Percentiles rank a stretch among this genome's conserved stretches.
phyloP scores from a whole-genome alignment of 257 asterid species.

The Nicotiana otophora region DNA sequence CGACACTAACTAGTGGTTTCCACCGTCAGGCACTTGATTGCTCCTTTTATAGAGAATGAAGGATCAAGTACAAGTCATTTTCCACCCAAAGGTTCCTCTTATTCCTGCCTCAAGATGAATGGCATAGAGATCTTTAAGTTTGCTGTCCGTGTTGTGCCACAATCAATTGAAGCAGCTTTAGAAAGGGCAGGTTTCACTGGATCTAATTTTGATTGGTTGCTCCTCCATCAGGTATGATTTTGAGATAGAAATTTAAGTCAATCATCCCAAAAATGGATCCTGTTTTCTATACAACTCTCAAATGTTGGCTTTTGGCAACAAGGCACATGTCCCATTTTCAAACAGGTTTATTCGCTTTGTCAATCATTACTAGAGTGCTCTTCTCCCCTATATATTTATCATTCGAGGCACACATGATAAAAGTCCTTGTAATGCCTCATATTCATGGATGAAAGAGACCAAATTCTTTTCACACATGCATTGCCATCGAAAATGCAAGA shows the following conservation, averaged over 20 bases:
- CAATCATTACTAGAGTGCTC: no score
- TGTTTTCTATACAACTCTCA: no score
- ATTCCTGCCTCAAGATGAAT: constrained; percentile 86
- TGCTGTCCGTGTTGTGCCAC: constrained; percentile 91
- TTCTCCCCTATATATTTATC: no score
- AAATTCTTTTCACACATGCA: no score
- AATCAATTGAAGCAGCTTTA: constrained; percentile 74
- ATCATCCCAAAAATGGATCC: neutral
- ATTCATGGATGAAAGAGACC: no score
- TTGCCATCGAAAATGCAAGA: no score
- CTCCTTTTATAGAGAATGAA: constrained; percentile 48
- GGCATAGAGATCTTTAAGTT: constrained; percentile 97
- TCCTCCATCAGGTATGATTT: constrained; percentile 85
- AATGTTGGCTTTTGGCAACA: neutral
- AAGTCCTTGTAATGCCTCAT: no score
- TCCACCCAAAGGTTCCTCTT: constrained; percentile 55
- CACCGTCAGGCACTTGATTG: constrained; percentile 57
- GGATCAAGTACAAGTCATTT: constrained; percentile 56
- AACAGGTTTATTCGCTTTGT: no score
- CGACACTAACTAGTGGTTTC: neutral
- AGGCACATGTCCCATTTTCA: no score
- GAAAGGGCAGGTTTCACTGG: constrained; percentile 67
- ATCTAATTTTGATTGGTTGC: constrained; percentile 80
- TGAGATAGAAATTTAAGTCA: neutral
- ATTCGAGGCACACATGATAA: no score